A percentile compares a stretch with the other conserved stretches of the same genome.
Evolutionary conservation across 345 rosid species (phyloP).

Genomic region (Pistacia atlantica): DNA sequence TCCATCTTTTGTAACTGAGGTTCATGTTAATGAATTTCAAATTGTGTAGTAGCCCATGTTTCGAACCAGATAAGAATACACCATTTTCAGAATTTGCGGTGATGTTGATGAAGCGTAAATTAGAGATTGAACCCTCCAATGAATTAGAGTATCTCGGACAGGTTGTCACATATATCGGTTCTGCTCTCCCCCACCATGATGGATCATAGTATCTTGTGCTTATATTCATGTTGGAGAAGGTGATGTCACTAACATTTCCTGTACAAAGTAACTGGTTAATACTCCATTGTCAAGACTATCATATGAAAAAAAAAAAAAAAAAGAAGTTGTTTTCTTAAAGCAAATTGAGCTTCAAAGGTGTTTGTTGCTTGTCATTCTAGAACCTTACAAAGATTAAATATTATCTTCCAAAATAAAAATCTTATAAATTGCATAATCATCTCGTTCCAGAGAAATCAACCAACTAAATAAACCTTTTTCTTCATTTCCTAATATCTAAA

Average conservation of each 20-base stretch:
- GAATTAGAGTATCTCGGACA: constrained; percentile 57
- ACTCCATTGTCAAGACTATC: background rate
- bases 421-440: too few species aligned
- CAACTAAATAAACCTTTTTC: background rate
- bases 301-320: too few species aligned
- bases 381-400: background rate
- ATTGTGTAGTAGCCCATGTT: constrained; percentile 58
- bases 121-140: constrained; percentile 63
- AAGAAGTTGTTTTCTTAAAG: background rate
- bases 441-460: background rate
- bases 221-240: constrained; percentile 84
- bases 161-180: constrained; percentile 87
- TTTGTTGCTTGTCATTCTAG: background rate
- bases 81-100: constrained; percentile 78
- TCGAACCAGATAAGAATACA: constrained; percentile 75
- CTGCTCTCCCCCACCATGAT: constrained; percentile 97
- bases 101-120: constrained; percentile 67
- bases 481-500: background rate
- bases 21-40: constrained; percentile 71
- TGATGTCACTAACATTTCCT: constrained; percentile 80
- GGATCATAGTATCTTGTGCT: constrained; percentile 85
- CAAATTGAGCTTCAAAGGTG: background rate
- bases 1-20: constrained; percentile 69
- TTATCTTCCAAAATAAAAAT: background rate
- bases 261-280: constrained; percentile 28